Conservation (phyloP, 78 protist genomes). For the Chrysochromulina tobinii region DNA sequence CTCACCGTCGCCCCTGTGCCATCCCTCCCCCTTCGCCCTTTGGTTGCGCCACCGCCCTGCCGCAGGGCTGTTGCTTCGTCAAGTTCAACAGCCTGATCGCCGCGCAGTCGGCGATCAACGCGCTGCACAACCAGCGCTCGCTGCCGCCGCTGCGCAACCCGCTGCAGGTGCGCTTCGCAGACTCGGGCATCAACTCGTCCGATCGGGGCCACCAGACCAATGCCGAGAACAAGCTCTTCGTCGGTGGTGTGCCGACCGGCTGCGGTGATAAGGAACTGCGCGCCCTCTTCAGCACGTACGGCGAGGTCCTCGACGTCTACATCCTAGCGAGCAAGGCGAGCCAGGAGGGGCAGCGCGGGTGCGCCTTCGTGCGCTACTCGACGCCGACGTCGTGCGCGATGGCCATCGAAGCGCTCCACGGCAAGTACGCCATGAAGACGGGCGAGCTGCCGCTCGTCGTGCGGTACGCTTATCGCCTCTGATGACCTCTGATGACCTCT, state of each 20-base stretch:
- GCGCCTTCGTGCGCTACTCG: constrained; percentile 21
- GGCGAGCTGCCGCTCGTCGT: constrained; percentile 23
- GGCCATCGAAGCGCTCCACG: constrained; percentile 11
- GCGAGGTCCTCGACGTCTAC: constrained; percentile 9
- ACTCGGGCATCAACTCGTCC: not conserved
- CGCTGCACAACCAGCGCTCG: constrained; percentile 21
- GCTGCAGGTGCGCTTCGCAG: constrained; percentile 7
- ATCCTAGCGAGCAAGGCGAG: not conserved
- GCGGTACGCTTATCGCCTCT: not conserved
- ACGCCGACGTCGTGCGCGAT: not conserved
- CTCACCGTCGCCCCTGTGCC: no score
- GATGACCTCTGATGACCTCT: no score
- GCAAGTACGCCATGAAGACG: constrained; percentile 25
- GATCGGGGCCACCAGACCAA: not conserved
- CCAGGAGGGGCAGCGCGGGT: constrained; percentile 24
- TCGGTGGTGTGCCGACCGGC: not conserved
- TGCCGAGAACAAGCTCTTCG: constrained; percentile 12
- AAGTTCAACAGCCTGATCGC: not conserved
- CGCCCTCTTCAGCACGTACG: not conserved
- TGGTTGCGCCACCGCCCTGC: not conserved
- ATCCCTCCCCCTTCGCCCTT: not conserved
- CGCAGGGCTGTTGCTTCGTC: constrained; percentile 18
- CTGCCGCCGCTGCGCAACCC: constrained; percentile 9
- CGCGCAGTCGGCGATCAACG: not conserved
- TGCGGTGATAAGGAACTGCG: constrained; percentile 6